Evolutionary conservation across 1,284 basidiomycete species (phyloP).

Genomic region (Leccinum pachyderme): DNA sequence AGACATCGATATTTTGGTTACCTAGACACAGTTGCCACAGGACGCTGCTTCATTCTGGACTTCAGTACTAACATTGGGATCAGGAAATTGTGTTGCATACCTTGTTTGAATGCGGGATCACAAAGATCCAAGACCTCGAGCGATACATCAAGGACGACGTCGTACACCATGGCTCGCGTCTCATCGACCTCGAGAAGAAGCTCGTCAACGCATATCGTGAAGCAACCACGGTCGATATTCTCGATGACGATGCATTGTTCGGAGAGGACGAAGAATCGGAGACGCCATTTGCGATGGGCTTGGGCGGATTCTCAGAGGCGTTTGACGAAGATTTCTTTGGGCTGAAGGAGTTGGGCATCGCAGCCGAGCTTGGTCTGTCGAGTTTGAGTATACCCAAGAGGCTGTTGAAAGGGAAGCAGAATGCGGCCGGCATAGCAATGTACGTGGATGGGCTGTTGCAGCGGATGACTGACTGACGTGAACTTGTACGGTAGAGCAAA

Average conservation of each 20-base stretch:
- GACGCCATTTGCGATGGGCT: conserved; percentile 75
- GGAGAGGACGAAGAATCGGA: conserved; percentile 76
- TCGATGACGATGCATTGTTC: conserved; percentile 82
- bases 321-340: conserved; percentile 95
- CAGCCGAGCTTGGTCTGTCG: conserved; percentile 81
- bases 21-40: neutral
- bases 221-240: conserved; percentile 60
- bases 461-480: conserved; percentile 11
- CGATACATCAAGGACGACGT: conserved; percentile 90
- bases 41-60: neutral
- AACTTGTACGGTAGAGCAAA: conserved; percentile 44
- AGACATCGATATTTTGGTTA: conserved; percentile 18
- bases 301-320: conserved; percentile 76
- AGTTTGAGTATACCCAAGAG: conserved; percentile 78
- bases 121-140: conserved; percentile 76
- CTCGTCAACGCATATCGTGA: conserved; percentile 81
- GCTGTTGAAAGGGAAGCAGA: conserved; percentile 68
- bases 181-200: conserved; percentile 84
- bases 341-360: conserved; percentile 85
- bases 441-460: conserved; percentile 25
- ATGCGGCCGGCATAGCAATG: conserved; percentile 42
- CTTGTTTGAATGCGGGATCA: conserved; percentile 82
- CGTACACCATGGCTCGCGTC: conserved; percentile 73
- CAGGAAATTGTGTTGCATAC: conserved; percentile 92
- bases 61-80: conserved; percentile 7